Conservation (phyloP, 2,329 filamentous ascomycete species). For the Bipolaris sorokiniana region DNA sequence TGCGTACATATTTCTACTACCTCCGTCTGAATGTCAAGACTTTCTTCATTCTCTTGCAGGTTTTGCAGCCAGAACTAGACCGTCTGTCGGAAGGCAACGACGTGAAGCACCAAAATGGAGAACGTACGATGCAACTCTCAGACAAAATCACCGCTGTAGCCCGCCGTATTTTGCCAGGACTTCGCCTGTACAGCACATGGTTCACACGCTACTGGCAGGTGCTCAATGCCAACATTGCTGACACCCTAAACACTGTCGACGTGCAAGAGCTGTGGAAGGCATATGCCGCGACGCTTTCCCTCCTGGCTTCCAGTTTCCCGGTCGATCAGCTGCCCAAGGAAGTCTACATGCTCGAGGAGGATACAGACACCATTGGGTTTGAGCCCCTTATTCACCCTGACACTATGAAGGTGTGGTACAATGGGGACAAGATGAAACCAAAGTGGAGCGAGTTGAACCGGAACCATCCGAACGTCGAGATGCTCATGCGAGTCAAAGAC, state of each 20-base stretch:
- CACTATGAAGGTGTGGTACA: slow-evolving; percentile 60
- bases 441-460: slow-evolving; percentile 61
- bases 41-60: slow-evolving; percentile 72
- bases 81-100: slow-evolving; percentile 57
- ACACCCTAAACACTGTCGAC: slow-evolving; percentile 61
- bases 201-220: slow-evolving; percentile 62
- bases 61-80: slow-evolving; percentile 73
- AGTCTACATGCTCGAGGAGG: slow-evolving; percentile 71
- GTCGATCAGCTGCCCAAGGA: slow-evolving; percentile 62
- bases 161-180: slow-evolving; percentile 66
- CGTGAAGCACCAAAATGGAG: slow-evolving; percentile 51
- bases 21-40: slow-evolving; percentile 80
- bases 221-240: slow-evolving; percentile 61
- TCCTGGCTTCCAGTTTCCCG: slow-evolving; percentile 65
- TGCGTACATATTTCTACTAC: slow-evolving; percentile 63
- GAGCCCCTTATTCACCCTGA: slow-evolving; percentile 62
- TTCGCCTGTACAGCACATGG: slow-evolving; percentile 74
- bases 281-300: slow-evolving; percentile 67
- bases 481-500: slow-evolving; percentile 69
- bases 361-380: slow-evolving; percentile 70
- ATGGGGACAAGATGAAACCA: slow-evolving; percentile 56
- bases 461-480: slow-evolving; percentile 66
- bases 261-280: slow-evolving; percentile 69
- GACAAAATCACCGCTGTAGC: slow-evolving; percentile 64
- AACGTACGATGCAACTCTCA: slow-evolving; percentile 44